phyloP scores from a whole-genome alignment of 495 filamentous ascomycete species.

The Penicillium silybi region DNA sequence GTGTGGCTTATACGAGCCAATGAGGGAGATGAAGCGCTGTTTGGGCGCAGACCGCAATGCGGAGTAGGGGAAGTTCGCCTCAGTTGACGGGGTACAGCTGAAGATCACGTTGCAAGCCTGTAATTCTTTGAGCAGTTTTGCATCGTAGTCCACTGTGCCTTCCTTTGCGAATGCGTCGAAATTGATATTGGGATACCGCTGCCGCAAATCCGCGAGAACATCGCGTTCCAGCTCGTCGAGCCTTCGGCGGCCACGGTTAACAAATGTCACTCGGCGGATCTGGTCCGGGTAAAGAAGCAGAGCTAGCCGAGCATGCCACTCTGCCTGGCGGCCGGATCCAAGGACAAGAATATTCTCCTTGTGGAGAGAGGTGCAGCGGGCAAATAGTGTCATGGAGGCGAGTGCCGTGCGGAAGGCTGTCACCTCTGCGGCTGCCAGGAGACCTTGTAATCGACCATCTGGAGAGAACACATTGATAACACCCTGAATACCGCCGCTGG shows the following conservation, averaged over 20 bases:
- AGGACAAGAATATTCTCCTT: constrained; percentile 75
- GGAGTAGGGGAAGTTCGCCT: constrained; percentile 58
- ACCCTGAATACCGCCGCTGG: constrained; percentile 50
- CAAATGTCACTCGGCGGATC: constrained; percentile 67
- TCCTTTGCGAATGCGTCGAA: constrained; percentile 31
- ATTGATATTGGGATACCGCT: constrained; percentile 20
- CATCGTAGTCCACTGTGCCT: constrained; percentile 24
- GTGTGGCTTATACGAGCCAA: constrained; percentile 78
- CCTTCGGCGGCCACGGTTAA: constrained; percentile 64
- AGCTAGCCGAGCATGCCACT: constrained; percentile 85
- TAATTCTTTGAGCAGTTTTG: constrained; percentile 22
- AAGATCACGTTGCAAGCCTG: constrained; percentile 67
- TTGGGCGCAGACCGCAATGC: constrained; percentile 49
- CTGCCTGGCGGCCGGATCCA: constrained; percentile 83
- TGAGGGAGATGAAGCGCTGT: constrained; percentile 69
- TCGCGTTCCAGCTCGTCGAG: constrained; percentile 28
- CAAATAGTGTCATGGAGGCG: constrained; percentile 68
- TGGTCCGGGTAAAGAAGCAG: constrained; percentile 60
- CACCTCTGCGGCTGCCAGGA: constrained; percentile 79
- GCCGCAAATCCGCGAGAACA: constrained; percentile 22
- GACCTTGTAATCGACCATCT: constrained; percentile 64
- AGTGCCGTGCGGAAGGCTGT: constrained; percentile 95
- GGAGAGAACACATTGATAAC: constrained; percentile 74
- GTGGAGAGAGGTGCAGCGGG: constrained; percentile 43
- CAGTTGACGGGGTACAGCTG: constrained; percentile 62